Evolutionary conservation across 306 rosid genomes (phyloP).

Genomic region (Cucumis sativus): Cucumber_9930_V3 NC_026660.2:30748501-30749000

Average conservation of each 20-base stretch:
- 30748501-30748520: neutral
- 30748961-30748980: conserved; percentile 7
- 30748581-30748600: neutral
- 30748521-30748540: neutral
- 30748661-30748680: neutral
- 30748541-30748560: neutral
- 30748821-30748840: neutral
- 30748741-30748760: neutral
- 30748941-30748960: conserved; percentile 79
- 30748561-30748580: too few species aligned
- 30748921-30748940: conserved; percentile 80
- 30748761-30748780: neutral
- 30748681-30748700: neutral
- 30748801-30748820: neutral
- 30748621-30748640: neutral
- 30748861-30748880: conserved; percentile 76
- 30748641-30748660: neutral
- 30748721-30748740: neutral
- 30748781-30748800: neutral
- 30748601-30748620: neutral
- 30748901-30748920: conserved; percentile 66
- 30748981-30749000: neutral
- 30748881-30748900: conserved; percentile 89
- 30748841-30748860: conserved; percentile 76
- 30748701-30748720: neutral